Evolutionary conservation across 1,284 basidiomycete species (phyloP), one percentile per base, ranked within the genome.

Genomic region (Volvariella surrecta): DNA sequence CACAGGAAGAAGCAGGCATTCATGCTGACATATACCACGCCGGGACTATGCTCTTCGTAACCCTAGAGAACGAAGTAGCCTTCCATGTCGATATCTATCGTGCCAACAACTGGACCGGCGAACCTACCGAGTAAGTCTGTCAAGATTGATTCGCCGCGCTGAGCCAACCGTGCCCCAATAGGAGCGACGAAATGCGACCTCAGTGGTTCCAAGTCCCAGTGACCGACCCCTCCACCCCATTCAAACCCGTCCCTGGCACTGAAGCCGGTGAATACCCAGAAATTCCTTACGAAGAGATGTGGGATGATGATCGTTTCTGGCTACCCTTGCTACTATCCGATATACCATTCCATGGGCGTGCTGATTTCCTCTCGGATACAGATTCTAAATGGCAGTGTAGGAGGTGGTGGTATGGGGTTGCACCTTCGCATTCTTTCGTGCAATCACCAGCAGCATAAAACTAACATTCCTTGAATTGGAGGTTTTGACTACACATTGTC

Each of bases 1-100:
- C 17, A 15, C 50, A 90, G 87, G 87, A 91, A 67, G 87, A 90
- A 62, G 74, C 84, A 3, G 82, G 86, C 0, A 76, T 90, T 34
- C 65, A 62, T 11, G 78, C 82, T 0, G 62, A 71, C 1, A 64
- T 88, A 9, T 58, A 66, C 42, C 73, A 77, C 44, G 71, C 67
- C 37, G 84, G 83, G 3, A 73, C 67, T 2, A 58, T 87, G 13
- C 62, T 86, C 44, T 88, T 86, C 56, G 58, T 76, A 19, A 65
- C 58, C 24, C 64, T 71, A 35, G 71, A 64, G 2, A 56, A 62
- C 3, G 71, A 76, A 37, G 70, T 66, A 56, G 79, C 79, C 1
- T 81, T 80, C 50, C 70, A 84, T 43, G 80, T 87, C 45, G 76
- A 82, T 38, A 64, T 87, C 2, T 88, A 77, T 52, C 65, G 70